Evolutionary conservation across 2,329 filamentous ascomycete genomes (phyloP).

Genomic region (Didymella pinodella): DNA sequence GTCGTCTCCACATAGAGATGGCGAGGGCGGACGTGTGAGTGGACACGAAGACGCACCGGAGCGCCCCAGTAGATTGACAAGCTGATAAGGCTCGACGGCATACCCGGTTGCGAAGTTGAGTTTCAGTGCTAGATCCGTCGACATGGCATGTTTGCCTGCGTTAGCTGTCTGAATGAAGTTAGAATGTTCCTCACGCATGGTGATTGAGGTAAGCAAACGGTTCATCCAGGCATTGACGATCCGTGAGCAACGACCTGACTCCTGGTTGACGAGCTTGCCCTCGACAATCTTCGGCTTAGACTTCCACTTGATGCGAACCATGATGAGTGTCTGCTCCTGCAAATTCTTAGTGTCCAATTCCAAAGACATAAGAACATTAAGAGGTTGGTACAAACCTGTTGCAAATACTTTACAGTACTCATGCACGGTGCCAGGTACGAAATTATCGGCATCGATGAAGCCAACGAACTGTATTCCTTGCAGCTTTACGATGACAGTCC

Average conservation of each 20-base stretch:
- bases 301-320: background rate
- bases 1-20: background rate
- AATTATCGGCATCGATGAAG: background rate
- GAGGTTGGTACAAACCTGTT: background rate
- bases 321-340: background rate
- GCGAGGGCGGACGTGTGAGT: background rate
- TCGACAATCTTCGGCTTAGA: background rate
- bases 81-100: background rate
- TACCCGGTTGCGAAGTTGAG: background rate
- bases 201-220: background rate
- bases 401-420: background rate
- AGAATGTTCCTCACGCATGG: background rate
- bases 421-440: background rate
- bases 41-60: background rate
- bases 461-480: background rate
- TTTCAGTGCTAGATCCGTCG: background rate
- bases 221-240: background rate
- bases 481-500: background rate
- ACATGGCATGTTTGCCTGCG: background rate
- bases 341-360: background rate
- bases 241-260: background rate
- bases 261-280: background rate
- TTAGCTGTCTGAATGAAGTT: background rate
- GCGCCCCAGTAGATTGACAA: background rate
- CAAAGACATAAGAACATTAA: background rate